Conservation (phyloP, 768 basidiomycete genomes). For the Agaricus sinodeliciosus region DNA sequence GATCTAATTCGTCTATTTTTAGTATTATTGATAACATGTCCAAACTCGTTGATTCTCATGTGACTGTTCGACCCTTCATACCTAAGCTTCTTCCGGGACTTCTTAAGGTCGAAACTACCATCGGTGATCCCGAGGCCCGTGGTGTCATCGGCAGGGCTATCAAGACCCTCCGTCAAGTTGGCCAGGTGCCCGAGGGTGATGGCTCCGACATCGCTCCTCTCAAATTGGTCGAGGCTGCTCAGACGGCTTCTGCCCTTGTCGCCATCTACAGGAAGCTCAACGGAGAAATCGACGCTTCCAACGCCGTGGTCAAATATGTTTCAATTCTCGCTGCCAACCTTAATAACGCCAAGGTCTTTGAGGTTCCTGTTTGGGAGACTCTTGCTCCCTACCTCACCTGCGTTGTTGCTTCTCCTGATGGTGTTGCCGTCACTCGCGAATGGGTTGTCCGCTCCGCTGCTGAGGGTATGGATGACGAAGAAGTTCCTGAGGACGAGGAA, state of each 20-base stretch:
- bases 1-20: slow-evolving; percentile 17
- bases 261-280: slow-evolving; percentile 84
- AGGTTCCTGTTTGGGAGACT: slow-evolving; percentile 79
- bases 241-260: slow-evolving; percentile 60
- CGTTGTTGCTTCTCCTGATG: slow-evolving; percentile 56
- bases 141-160: slow-evolving; percentile 88
- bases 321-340: slow-evolving; percentile 79
- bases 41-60: slow-evolving; percentile 91
- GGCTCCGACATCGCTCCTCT: slow-evolving; percentile 88
- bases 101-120: slow-evolving; percentile 90
- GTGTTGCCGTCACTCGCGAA: slow-evolving; percentile 64
- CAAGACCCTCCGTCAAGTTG: slow-evolving; percentile 91
- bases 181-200: slow-evolving; percentile 79
- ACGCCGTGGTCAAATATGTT: slow-evolving; percentile 61
- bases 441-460: slow-evolving; percentile 89
- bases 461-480: slow-evolving; percentile 62
- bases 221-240: slow-evolving; percentile 66
- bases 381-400: slow-evolving; percentile 74
- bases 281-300: slow-evolving; percentile 46
- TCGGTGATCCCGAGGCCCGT: slow-evolving; percentile 98
- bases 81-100: slow-evolving; percentile 93
- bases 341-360: slow-evolving; percentile 88
- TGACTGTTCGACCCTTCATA: slow-evolving; percentile 95
- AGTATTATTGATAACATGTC: slow-evolving; percentile 98
- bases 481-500: slow-evolving; percentile 82